phyloP scores from a whole-genome alignment of 192 early-diverging fungal species.

The Coemansia sp. region DNA sequence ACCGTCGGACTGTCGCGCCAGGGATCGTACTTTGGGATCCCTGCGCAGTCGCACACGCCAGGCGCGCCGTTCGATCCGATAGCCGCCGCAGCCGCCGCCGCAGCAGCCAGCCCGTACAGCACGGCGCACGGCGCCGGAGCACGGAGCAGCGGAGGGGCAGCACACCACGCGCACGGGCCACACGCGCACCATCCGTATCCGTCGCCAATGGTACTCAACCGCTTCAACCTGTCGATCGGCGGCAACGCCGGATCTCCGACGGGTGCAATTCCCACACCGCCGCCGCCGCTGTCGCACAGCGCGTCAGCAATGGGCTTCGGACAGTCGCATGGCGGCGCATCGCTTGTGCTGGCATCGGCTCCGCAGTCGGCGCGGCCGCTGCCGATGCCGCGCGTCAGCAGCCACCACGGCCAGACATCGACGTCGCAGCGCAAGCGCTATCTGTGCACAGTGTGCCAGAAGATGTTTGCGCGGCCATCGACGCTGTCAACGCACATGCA shows the following conservation, averaged over 20 bases:
- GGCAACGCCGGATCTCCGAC: not conserved
- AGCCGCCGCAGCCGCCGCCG: slow-evolving; percentile 39
- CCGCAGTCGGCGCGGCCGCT: slow-evolving; percentile 19
- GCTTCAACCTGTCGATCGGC: slow-evolving; percentile 34
- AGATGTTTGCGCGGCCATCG: slow-evolving; percentile 55
- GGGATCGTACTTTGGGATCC: slow-evolving; percentile 47
- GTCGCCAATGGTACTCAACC: slow-evolving; percentile 44
- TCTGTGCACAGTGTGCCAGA: slow-evolving; percentile 50
- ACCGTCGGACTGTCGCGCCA: slow-evolving; percentile 26
- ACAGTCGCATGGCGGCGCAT: slow-evolving; percentile 7
- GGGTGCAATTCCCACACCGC: slow-evolving; percentile 25
- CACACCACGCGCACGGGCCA: slow-evolving; percentile 17
- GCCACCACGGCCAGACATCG: slow-evolving; percentile 28
- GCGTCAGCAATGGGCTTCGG: slow-evolving; percentile 10
- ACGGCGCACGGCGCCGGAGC: slow-evolving; percentile 13
- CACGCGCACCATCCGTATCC: slow-evolving; percentile 31
- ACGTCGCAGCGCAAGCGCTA: slow-evolving; percentile 58
- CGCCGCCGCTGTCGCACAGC: slow-evolving; percentile 16
- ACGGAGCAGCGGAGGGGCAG: not conserved
- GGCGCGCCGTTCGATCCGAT: slow-evolving; percentile 34
- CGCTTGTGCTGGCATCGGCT: slow-evolving; percentile 8
- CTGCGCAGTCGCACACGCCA: slow-evolving; percentile 17
- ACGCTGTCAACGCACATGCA: slow-evolving; percentile 55
- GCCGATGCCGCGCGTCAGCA: slow-evolving; percentile 30
- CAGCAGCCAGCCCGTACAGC: slow-evolving; percentile 24